phyloP scores from a whole-genome alignment of 768 basidiomycete genomes.

The Polyporus arcularius region DNA sequence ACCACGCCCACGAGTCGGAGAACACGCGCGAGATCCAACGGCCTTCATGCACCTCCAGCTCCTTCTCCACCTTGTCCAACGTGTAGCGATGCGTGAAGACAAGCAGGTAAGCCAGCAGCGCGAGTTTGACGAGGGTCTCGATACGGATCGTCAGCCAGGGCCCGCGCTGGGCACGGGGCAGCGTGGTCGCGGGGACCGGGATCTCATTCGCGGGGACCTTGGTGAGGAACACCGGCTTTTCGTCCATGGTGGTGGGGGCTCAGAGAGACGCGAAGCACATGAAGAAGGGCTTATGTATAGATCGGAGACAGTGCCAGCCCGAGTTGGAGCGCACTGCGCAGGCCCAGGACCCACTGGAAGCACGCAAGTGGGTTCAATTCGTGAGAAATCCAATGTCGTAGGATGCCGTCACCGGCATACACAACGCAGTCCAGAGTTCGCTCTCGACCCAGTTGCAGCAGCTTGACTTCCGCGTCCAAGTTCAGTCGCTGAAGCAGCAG shows the following conservation, averaged over 20 bases:
- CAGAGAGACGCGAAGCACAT: slow-evolving; percentile 5
- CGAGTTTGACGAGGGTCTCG: slow-evolving; percentile 4
- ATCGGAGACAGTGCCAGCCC: too few relatives aligned
- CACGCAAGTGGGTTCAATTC: background rate
- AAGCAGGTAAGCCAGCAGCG: background rate
- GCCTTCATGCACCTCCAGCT: slow-evolving; percentile 14
- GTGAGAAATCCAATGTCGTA: slow-evolving; percentile 8
- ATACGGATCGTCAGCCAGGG: background rate
- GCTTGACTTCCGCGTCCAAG: too few relatives aligned
- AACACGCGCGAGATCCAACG: slow-evolving; percentile 24
- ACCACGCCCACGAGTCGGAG: slow-evolving; percentile 3
- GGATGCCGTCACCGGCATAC: too few relatives aligned
- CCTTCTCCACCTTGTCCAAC: slow-evolving; percentile 1
- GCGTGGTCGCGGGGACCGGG: slow-evolving; percentile 13
- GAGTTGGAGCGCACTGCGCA: background rate
- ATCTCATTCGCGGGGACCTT: slow-evolving; percentile 10
- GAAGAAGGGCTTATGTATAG: background rate
- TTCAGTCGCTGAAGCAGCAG: too few relatives aligned
- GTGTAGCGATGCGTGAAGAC: background rate
- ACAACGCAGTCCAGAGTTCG: too few relatives aligned
- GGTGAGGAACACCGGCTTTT: slow-evolving; percentile 9
- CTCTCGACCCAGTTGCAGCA: too few relatives aligned
- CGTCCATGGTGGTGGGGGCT: slow-evolving; percentile 8
- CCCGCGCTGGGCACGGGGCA: slow-evolving; percentile 2
- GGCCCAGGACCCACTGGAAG: slow-evolving; percentile 10